These are phyloP conservation scores for Epichloe scottii DNA, from an alignment of 2,329 filamentous ascomycete species.

Conservation along the genomic window DNA sequence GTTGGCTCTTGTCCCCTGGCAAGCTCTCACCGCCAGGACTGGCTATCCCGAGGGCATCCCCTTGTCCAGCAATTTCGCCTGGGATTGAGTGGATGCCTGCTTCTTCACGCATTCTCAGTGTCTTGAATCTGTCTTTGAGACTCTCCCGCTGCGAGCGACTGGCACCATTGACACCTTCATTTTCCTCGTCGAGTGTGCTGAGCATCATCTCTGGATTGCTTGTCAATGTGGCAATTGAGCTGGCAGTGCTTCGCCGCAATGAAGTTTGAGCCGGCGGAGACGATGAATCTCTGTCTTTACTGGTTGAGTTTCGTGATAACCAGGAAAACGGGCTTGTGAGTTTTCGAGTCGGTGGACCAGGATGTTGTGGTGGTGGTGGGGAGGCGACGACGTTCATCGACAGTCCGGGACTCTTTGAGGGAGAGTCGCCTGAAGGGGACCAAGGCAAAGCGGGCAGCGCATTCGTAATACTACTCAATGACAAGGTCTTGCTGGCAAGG, in stretches of 20 bases:
- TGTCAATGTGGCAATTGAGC: slow-evolving; percentile 63
- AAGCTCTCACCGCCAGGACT: slow-evolving; percentile 15
- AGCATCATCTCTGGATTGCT: slow-evolving; percentile 76
- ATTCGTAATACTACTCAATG: slow-evolving; percentile 58
- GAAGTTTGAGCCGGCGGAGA: slow-evolving; percentile 36
- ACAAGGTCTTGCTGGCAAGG: slow-evolving; percentile 41
- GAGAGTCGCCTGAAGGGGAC: slow-evolving; percentile 44
- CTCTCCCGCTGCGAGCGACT: slow-evolving; percentile 44
- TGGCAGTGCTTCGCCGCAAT: slow-evolving; percentile 58
- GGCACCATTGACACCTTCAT: slow-evolving; percentile 34
- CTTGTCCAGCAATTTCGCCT: slow-evolving; percentile 40
- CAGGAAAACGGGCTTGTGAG: slow-evolving; percentile 81
- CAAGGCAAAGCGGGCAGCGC: slow-evolving; percentile 62
- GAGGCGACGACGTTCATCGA: slow-evolving; percentile 20
- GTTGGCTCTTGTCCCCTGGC: slow-evolving; percentile 20
- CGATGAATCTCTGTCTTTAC: slow-evolving; percentile 43
- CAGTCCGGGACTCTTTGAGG: slow-evolving; percentile 31
- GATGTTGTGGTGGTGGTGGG: slow-evolving; percentile 15
- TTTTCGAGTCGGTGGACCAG: slow-evolving; percentile 45
- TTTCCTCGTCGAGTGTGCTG: slow-evolving; percentile 62
- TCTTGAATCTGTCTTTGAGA: slow-evolving; percentile 67
- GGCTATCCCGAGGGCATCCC: slow-evolving; percentile 12
- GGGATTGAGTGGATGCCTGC: slow-evolving; percentile 39
- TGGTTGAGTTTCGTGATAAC: slow-evolving; percentile 57
- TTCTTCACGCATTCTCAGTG: slow-evolving; percentile 64